Base-by-base conservation (phyloP, 179 eudicot genomes). In the Carnegiea gigantea region DNA sequence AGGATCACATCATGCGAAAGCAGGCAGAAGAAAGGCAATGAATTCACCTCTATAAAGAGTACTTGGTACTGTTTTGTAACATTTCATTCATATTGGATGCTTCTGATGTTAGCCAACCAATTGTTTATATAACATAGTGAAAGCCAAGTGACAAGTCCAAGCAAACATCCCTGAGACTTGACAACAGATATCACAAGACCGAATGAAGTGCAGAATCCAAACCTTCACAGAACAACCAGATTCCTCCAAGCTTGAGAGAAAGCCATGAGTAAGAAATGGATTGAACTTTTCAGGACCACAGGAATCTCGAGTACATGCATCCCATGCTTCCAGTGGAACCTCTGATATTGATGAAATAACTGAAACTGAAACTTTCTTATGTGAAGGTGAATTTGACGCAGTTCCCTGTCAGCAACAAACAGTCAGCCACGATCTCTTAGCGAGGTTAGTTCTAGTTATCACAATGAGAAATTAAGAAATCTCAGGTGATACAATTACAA, bases 191-290 rank as follows among this genome's bases (percentile, higher is more conserved):
- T 79, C 21, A 44, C 18, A 30, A 28, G 46, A 76, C 48, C 28
- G 51, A 59, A 81, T 51, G 71, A 64, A 81, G 77, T 70, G 28
- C 26, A 40, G 78, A 62, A 70, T 73, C 12, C 90, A 81, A 78
- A 95, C 98, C 98, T 93, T 89, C 78, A 92, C 94, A 77, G 98
- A 88, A 68, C 84, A 87, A 60, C 89, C 85, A 51, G 99, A 87
- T 84, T 94, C 97, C 86, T 95, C 99, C 78, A 95, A 88, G 88
- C 98, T 89, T 33, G 92, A 91, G 83, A 95, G 97, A 84, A 95
- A 95, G 77, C 90, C 92, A 83, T 94, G 95, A 77, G 90, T 81
- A 77, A 95, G 89, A 85, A 95, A 95, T 10, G 99, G 99, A 88
- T 95, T 95, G 78, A 85, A 91, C 84, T 90, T 88, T 60, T 87